phyloP scores from a whole-genome alignment of 768 basidiomycete genomes.

The Leccinum aurantiacum region DNA sequence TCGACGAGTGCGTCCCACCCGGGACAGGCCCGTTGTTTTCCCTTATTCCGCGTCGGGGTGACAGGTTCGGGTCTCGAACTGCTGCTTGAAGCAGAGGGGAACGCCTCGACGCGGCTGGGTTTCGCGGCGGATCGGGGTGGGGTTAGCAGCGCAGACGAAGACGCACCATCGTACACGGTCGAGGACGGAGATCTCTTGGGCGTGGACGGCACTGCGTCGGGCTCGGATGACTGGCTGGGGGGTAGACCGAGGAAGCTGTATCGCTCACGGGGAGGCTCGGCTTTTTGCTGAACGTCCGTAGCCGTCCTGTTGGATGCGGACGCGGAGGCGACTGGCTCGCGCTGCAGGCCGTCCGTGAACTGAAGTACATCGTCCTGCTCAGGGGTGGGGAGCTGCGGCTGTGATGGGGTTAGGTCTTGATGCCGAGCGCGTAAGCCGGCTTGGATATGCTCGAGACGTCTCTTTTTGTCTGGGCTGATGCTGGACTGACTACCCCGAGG shows the following conservation, averaged over 20 bases:
- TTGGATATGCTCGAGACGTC: constrained; percentile 12
- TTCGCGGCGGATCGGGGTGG: constrained; percentile 24
- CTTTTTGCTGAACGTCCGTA: background rate
- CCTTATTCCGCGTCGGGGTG: constrained; percentile 27
- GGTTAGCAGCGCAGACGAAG: constrained; percentile 14
- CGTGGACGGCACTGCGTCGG: constrained; percentile 8
- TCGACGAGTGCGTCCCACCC: constrained; percentile 7
- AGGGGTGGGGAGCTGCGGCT: background rate
- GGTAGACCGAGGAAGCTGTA: constrained; percentile 26
- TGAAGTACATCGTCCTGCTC: constrained; percentile 12
- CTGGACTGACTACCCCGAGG: background rate
- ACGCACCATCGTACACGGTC: background rate
- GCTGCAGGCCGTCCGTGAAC: constrained; percentile 14
- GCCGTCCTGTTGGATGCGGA: background rate
- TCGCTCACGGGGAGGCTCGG: background rate
- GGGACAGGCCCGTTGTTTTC: constrained; percentile 19
- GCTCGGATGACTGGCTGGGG: constrained; percentile 14
- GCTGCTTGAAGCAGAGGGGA: background rate
- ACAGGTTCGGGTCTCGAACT: constrained; percentile 7
- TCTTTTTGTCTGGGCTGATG: background rate
- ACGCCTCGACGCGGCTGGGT: background rate
- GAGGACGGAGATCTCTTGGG: constrained; percentile 12
- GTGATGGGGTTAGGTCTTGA: background rate
- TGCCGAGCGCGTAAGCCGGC: constrained; percentile 9
- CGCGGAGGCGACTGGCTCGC: background rate